These are phyloP conservation scores for Vigna mungo DNA, from an alignment of 306 rosid species.

Conservation along the genomic window DNA sequence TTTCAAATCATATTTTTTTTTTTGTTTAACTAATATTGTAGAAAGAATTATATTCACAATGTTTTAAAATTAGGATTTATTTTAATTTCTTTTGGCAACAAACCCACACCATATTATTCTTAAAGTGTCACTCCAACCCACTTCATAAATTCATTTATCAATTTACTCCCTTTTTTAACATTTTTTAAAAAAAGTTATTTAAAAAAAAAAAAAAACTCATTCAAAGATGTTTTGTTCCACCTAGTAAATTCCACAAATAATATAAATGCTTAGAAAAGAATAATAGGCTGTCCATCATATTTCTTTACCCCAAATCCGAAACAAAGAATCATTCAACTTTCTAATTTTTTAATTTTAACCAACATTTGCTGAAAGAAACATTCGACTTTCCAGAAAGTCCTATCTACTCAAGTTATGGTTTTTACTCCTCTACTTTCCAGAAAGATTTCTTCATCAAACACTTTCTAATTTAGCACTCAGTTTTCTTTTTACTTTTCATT, in stretches of 20 bases:
- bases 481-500: conserved; percentile 1
- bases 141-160: conserved; percentile 10
- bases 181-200: no score
- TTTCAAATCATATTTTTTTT: no score
- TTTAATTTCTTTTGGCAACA: background rate
- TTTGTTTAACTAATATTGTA: no score
- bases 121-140: background rate
- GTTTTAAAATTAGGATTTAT: background rate
- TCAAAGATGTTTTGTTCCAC: background rate
- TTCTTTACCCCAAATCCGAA: conserved; percentile 25
- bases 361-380: background rate
- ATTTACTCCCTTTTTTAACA: background rate
- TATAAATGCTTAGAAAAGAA: conserved; percentile 18
- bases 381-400: background rate
- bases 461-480: background rate
- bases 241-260: background rate
- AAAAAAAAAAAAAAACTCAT: no score
- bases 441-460: background rate
- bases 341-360: background rate
- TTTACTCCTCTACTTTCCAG: background rate
- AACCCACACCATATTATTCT: background rate
- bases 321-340: background rate
- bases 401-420: background rate
- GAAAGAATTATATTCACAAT: no score
- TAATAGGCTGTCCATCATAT: conserved; percentile 25